These are phyloP conservation scores for Dactylellina haptotyla DNA, from an alignment of 2,329 filamentous ascomycete species.

Conservation along the genomic window DNA sequence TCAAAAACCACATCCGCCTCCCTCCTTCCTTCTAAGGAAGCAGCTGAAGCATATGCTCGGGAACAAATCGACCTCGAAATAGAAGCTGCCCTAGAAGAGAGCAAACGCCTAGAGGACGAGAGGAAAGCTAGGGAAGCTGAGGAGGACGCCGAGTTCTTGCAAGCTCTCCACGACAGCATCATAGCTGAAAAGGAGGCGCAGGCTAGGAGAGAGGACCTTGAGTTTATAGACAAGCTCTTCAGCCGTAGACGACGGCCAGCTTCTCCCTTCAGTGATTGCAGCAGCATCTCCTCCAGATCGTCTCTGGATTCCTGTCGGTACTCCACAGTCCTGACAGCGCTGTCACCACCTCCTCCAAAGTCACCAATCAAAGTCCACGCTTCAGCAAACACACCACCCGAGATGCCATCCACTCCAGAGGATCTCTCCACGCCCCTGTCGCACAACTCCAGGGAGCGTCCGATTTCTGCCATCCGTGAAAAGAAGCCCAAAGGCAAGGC, in stretches of 20 bases:
- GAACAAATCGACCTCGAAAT: slow-evolving; percentile 50
- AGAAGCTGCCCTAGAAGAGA: slow-evolving; percentile 50
- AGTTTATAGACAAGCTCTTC: slow-evolving; percentile 49
- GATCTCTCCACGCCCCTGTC: slow-evolving; percentile 42
- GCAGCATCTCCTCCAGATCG: slow-evolving; percentile 39
- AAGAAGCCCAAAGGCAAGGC: slow-evolving; percentile 35
- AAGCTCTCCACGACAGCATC: slow-evolving; percentile 51
- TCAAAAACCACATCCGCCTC: slow-evolving; percentile 36
- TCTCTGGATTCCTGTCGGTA: slow-evolving; percentile 39
- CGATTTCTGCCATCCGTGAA: slow-evolving; percentile 48
- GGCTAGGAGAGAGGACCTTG: slow-evolving; percentile 45
- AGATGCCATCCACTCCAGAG: slow-evolving; percentile 42
- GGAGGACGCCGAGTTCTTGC: slow-evolving; percentile 44
- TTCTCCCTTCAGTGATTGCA: slow-evolving; percentile 48
- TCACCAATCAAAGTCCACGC: slow-evolving; percentile 28
- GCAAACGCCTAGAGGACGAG: slow-evolving; percentile 47
- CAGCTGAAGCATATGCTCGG: slow-evolving; percentile 42
- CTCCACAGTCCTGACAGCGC: slow-evolving; percentile 38
- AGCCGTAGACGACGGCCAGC: slow-evolving; percentile 34
- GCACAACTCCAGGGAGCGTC: slow-evolving; percentile 48
- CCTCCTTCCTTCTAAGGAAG: slow-evolving; percentile 49
- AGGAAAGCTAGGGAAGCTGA: slow-evolving; percentile 41
- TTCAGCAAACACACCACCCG: slow-evolving; percentile 35
- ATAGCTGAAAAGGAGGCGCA: slow-evolving; percentile 49
- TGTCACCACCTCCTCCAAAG: slow-evolving; percentile 41